Evolutionary conservation across 192 early-diverging fungal genomes (phyloP), one percentile per base, ranked within the genome.

Genomic region (Rhizophagus clarus): DNA sequence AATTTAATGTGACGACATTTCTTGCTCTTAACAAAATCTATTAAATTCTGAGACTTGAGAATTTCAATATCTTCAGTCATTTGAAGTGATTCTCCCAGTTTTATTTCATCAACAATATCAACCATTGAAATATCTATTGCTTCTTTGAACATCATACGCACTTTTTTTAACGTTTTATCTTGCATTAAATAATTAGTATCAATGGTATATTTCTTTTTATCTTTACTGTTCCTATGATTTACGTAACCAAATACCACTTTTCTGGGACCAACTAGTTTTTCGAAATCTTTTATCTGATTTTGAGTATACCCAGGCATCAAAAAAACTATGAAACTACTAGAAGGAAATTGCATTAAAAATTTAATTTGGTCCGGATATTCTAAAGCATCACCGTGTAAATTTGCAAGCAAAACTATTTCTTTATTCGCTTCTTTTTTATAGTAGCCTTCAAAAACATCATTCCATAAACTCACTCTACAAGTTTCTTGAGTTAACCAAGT

Each of bases 341-440:
- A 76, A 29, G 75, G 22, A 11, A 76, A 63, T 64, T 76, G 61
- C 20, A n/a, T n/a, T n/a, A n/a, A n/a, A n/a, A n/a, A n/a, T n/a
- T n/a, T n/a, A n/a, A n/a, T n/a, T n/a, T n/a, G n/a, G n/a, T n/a
- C n/a, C n/a, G n/a, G 26, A 62, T 76, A 26, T 63, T 76, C 12
- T 42, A 76, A 61, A n/a, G 75, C 75, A 29, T 76, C 75, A 64
- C 75, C 75, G 61, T 76, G 75, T 37, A 76, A 76, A 76, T 76
- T 76, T 64, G 56, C 75, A 62, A 76, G 61, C 47, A 76, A 64
- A n/a, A 76, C 51, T 24, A 76, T 76, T 8, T 61, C 45, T 11
- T 37, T 37, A 75, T 61, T 77, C 28, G 28, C 37, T 34, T 26
- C 75, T 29, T 64, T 2, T 63, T 64, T 22, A 60, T 76, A 76